Evolutionary conservation across 768 basidiomycete species (phyloP).

Genomic region (Leccinum incarnatum): DNA sequence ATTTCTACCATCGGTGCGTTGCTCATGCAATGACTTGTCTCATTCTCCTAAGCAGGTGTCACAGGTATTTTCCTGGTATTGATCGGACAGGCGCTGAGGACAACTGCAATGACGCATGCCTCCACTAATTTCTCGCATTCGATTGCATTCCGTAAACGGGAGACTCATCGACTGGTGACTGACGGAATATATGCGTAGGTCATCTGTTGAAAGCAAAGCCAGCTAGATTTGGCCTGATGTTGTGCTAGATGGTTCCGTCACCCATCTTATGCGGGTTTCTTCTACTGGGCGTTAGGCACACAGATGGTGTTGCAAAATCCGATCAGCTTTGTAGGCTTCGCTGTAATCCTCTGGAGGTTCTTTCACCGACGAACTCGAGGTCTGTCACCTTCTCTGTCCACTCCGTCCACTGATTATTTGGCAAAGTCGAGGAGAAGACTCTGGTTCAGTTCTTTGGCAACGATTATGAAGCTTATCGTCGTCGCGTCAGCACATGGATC

Average conservation of each 20-base stretch:
- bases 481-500: conserved; percentile 79
- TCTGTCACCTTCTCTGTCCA: conserved; percentile 38
- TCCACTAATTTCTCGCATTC: conserved; percentile 91
- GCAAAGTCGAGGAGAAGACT: conserved; percentile 73
- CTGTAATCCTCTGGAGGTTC: conserved; percentile 76
- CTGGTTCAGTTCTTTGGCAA: conserved; percentile 88
- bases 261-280: conserved; percentile 96
- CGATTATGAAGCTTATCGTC: conserved; percentile 75
- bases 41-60: conserved; percentile 1
- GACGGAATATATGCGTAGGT: conserved; percentile 85
- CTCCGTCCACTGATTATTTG: conserved; percentile 4
- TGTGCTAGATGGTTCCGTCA: conserved; percentile 61
- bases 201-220: background rate
- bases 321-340: conserved; percentile 63
- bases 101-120: conserved; percentile 95
- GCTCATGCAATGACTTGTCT: background rate
- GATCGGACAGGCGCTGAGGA: conserved; percentile 75
- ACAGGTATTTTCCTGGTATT: conserved; percentile 65
- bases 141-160: conserved; percentile 71
- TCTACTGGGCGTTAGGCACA: conserved; percentile 96
- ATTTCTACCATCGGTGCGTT: conserved; percentile 57
- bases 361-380: conserved; percentile 79
- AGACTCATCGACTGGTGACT: conserved; percentile 78
- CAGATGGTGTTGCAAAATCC: conserved; percentile 91
- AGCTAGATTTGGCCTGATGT: background rate